phyloP scores from a whole-genome alignment of 106 monocot genomes.

The Narthecium ossifragum region DNA sequence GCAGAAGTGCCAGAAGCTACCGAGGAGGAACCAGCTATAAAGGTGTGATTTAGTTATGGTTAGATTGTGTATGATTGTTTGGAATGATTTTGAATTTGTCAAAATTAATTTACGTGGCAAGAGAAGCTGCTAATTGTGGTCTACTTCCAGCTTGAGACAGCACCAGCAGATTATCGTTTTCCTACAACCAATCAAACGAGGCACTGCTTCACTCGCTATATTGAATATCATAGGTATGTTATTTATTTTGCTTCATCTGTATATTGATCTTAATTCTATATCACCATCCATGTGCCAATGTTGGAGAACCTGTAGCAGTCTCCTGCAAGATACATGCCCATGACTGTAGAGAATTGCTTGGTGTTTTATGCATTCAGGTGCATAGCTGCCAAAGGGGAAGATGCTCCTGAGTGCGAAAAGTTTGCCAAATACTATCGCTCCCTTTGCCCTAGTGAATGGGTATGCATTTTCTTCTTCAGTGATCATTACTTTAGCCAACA shows the following conservation, averaged over 20 bases:
- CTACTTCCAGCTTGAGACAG: constrained; percentile 73
- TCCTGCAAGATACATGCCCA: too few species aligned
- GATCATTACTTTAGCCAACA: too few species aligned
- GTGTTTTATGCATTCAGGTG: constrained; percentile 55
- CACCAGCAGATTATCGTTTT: constrained; percentile 98
- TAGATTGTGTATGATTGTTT: not conserved
- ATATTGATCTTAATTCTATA: too few species aligned
- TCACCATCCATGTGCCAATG: too few species aligned
- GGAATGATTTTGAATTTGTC: not conserved
- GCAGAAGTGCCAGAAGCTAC: constrained; percentile 30
- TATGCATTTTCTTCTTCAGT: constrained; percentile 20
- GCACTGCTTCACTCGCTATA: constrained; percentile 97
- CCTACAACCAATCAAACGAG: constrained; percentile 97
- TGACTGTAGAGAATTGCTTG: too few species aligned
- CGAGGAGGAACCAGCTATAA: constrained; percentile 63
- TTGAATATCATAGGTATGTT: constrained; percentile 92
- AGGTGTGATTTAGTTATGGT: constrained; percentile 30
- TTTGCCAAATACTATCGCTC: constrained; percentile 93
- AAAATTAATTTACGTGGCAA: not conserved
- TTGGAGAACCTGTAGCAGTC: too few species aligned
- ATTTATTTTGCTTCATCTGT: too few species aligned
- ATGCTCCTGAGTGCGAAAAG: constrained; percentile 59
- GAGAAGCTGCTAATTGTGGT: not conserved
- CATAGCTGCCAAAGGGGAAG: constrained; percentile 84
- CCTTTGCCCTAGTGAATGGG: constrained; percentile 96